Base-by-base conservation (phyloP, 2,329 filamentous ascomycete genomes). In the Tolypocladium endophyticum region DNA sequence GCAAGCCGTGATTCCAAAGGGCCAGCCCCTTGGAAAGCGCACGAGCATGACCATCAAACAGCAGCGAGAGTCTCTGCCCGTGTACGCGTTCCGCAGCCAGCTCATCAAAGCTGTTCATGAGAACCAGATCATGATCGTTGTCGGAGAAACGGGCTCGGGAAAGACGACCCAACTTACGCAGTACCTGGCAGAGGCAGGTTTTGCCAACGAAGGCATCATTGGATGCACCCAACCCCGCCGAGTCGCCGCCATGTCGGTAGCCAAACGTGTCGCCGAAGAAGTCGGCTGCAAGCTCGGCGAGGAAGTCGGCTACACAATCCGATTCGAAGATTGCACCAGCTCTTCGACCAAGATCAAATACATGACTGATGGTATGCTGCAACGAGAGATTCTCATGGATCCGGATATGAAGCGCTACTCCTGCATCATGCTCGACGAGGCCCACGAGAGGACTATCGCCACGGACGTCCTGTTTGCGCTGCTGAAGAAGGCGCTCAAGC, bases 331-430 rank as follows among this genome's bases (percentile, higher is more conserved):
- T 75, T 89, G 87, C 71, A 97, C 93, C 0, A 90, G 87, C 64
- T 86, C 90, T 2, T 82, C 87, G 23, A 99, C 94, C 1, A 90
- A 87, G 70, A 96, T 99, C 78, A 99, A 99, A 77, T 99, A 99
- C 77, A 97, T 99, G 93, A 99, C 94, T 20, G 94, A 99, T 69
- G 94, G 94, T 74, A 97, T 97, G 90, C 83, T 99, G 71, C 87
- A 97, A 76, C 85, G 94, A 77, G 94, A 99, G 76, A 92, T 97
- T 71, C 81, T 99, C 57, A 82, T 97, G 65, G 94, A 99, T 71
- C 89, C 92, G 0, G 89, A 96, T 67, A 77, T 99, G 65, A 89
- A 83, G 69, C 86, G 89, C 64, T 99, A 99, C 71, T 96, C 92
- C 0, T 91, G 94, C 62, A 97, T 99, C 69, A 99, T 99, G 87